Base-by-base conservation (phyloP, 345 rosid genomes). In the Xanthoceras sorbifolium region DNA sequence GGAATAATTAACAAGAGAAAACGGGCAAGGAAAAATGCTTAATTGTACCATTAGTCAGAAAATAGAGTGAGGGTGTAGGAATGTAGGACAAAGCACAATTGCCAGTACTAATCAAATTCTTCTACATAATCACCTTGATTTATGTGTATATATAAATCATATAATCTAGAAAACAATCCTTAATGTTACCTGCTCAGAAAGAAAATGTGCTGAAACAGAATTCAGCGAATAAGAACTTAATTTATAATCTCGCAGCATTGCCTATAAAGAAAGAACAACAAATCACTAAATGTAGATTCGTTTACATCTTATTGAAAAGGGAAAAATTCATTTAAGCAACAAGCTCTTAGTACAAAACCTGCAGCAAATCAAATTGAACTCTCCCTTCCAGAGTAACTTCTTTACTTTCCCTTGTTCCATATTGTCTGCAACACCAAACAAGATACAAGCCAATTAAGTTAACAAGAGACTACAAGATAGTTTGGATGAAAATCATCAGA, bases 151-250 rank as follows among this genome's bases (percentile, higher is more conserved):
- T 36, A 71, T 5, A 54, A 22, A 54, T 54, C 36, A 29, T 9
- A 38, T 1, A 25, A 34, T 26, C 54, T 34, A 14, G 25, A 73
- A 31, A 20, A 32, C 42, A 67, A 67, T 32, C 69, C 36, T 26
- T 54, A 70, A 68, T 52, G 25, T 87, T 82, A 93, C 98, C 94
- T 96, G 99, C 85, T 93, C 98, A 38, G 96, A 90, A 50, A 96
- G 98, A 86, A 96, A 96, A 84, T 96, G 99, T 6, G 99, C 97
- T 55, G 98, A 93, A 83, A 96, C 98, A 67, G 98, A 90, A 82
- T 96, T 96, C 85, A 96, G 83, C 25, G 98, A 96, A 82, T 96
- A 96, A 64, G 97, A 93, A 91, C 98, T 96, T 79, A 96, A 82
- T 85, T 93, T 96, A 83, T 93, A 83, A 81, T 96, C 97, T 63